phyloP scores from a whole-genome alignment of 495 filamentous ascomycete genomes.

The Aspergillus mulundensis region DNA sequence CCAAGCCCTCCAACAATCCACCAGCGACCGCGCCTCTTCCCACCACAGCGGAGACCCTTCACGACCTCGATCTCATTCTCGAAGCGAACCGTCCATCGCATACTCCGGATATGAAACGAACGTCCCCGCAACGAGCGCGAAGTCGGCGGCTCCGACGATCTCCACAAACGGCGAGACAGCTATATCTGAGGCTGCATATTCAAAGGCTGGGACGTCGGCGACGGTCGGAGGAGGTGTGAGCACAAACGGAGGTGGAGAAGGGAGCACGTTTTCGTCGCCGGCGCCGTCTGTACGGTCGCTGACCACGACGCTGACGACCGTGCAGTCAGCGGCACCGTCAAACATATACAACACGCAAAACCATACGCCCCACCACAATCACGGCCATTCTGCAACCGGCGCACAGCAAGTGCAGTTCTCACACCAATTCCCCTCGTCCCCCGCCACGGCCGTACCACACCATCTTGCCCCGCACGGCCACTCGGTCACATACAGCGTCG shows the following conservation, averaged over 20 bases:
- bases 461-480: slow-evolving; percentile 67
- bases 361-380: slow-evolving; percentile 31
- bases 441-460: slow-evolving; percentile 74
- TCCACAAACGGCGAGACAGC: slow-evolving; percentile 75
- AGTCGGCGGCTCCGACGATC: slow-evolving; percentile 71
- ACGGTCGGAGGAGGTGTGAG: slow-evolving; percentile 57
- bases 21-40: slow-evolving; percentile 48
- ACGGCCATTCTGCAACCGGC: slow-evolving; percentile 43
- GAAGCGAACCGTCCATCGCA: slow-evolving; percentile 51
- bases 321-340: slow-evolving; percentile 80
- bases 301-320: slow-evolving; percentile 92
- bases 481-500: slow-evolving; percentile 78
- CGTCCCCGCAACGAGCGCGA: slow-evolving; percentile 57
- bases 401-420: slow-evolving; percentile 67
- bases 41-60: slow-evolving; percentile 27
- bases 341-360: slow-evolving; percentile 46
- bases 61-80: slow-evolving; percentile 34
- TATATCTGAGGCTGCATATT: slow-evolving; percentile 69
- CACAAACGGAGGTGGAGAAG: slow-evolving; percentile 63
- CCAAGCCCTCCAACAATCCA: slow-evolving; percentile 29
- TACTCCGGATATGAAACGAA: slow-evolving; percentile 57
- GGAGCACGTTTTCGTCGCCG: slow-evolving; percentile 90
- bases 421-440: slow-evolving; percentile 80
- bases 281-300: slow-evolving; percentile 87
- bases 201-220: slow-evolving; percentile 74